Conservation (phyloP, 768 basidiomycete genomes). For the Ramaria rubella region DNA sequence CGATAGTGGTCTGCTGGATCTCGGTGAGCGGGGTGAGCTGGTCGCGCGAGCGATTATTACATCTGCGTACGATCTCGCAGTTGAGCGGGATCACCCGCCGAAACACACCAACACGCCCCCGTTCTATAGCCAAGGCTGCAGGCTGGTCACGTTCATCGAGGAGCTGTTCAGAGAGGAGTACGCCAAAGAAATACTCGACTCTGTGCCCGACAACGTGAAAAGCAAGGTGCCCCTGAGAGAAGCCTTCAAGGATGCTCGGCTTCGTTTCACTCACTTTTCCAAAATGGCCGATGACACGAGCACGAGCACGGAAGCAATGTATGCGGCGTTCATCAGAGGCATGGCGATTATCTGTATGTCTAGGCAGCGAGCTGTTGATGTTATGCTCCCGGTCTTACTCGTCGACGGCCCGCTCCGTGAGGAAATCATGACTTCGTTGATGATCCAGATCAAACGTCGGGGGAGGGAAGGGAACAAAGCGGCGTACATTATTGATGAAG, state of each 20-base stretch:
- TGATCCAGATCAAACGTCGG: constrained; percentile 20
- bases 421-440: constrained; percentile 14
- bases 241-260: constrained; percentile 20
- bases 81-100: not conserved
- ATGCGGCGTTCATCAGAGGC: constrained; percentile 21
- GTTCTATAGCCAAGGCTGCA: constrained; percentile 17
- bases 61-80: constrained; percentile 20
- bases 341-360: constrained; percentile 21
- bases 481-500: constrained; percentile 11
- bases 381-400: constrained; percentile 24
- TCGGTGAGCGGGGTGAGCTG: constrained; percentile 20
- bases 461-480: not conserved
- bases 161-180: constrained; percentile 16
- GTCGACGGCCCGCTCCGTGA: constrained; percentile 3
- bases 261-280: constrained; percentile 30
- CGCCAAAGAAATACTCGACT: constrained; percentile 15
- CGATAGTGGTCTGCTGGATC: constrained; percentile 12
- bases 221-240: too few species aligned
- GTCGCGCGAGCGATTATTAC: constrained; percentile 22
- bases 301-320: constrained; percentile 15
- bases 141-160: constrained; percentile 18
- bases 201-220: constrained; percentile 20
- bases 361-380: constrained; percentile 17
- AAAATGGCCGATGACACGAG: constrained; percentile 19
- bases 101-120: not conserved